A percentile compares a stretch with the other conserved stretches of the same genome.
Evolutionary conservation across 2,329 filamentous ascomycete species (phyloP).

Genomic region (Stagonosporopsis cucurbitacearum): DNA sequence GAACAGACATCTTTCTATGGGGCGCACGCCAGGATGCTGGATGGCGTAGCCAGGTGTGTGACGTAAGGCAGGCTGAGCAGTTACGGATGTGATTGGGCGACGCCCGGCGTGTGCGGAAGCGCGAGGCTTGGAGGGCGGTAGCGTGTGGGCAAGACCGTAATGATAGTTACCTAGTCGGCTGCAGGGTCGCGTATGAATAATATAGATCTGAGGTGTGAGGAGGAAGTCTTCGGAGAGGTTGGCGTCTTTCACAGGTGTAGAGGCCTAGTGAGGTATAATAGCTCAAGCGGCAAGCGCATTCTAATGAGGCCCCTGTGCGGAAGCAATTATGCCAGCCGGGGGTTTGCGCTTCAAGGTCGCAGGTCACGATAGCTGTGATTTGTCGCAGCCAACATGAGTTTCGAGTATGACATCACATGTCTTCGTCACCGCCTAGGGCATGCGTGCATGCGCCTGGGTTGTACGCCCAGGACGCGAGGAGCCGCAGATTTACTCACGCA

Average conservation of each 20-base stretch:
- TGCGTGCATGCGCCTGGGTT: background rate
- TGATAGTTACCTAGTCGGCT: conserved; percentile 15
- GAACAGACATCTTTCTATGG: conserved; percentile 41
- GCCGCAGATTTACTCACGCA: conserved; percentile 1
- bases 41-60: conserved; percentile 31
- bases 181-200: conserved; percentile 16
- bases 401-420: conserved; percentile 11
- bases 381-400: conserved; percentile 1
- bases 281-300: conserved; percentile 9
- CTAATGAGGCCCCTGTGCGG: conserved; percentile 3
- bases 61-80: conserved; percentile 37
- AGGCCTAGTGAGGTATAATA: conserved; percentile 1
- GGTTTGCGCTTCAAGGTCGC: conserved; percentile 14
- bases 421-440: conserved; percentile 9
- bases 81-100: conserved; percentile 43
- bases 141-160: conserved; percentile 27
- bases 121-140: conserved; percentile 34
- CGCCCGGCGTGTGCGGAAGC: conserved; percentile 16
- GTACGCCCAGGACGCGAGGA: background rate
- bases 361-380: conserved; percentile 17
- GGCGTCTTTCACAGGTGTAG: background rate
- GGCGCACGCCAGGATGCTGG: conserved; percentile 33
- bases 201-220: conserved; percentile 17
- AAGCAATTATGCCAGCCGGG: conserved; percentile 14
- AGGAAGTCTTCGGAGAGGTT: conserved; percentile 4